Evolutionary conservation across 2,329 filamentous ascomycete genomes (phyloP), one percentile per base, ranked within the genome.

Genomic region (Dactylellina haptotyla): DNA sequence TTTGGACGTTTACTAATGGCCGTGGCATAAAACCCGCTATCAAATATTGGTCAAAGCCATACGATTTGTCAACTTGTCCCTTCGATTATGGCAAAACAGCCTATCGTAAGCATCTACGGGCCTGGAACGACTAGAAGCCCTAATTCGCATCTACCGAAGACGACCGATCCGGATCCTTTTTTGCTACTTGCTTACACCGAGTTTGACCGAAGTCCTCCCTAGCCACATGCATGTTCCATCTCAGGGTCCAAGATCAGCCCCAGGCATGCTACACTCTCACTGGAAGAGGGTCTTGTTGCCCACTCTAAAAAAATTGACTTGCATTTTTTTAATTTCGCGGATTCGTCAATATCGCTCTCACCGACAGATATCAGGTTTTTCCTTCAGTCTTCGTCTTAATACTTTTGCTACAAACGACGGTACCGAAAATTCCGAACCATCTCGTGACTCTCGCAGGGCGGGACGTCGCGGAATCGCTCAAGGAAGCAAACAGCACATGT

Each of bases 61-160:
- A 3, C 50, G 61, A 65, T 65, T 65, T 65, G 61, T 65, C 48
- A 64, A 46, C 45, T 46, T 23, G 20, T 30, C 39, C 20, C 25
- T 28, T 57, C n/a, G 30, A 23, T 6, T 26, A 46, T 46, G n/a
- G n/a, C n/a, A n/a, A n/a, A n/a, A n/a, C n/a, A n/a, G n/a, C n/a
- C n/a, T n/a, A n/a, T n/a, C n/a, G n/a, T n/a, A n/a, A n/a, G n/a
- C n/a, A n/a, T n/a, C n/a, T n/a, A n/a, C n/a, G n/a, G n/a, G n/a
- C n/a, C n/a, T n/a, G n/a, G n/a, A n/a, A n/a, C n/a, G n/a, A n/a
- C n/a, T n/a, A 16, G 18, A 20, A 39, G 30, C 2, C 28, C 34
- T 54, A 8, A 10, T 62, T 66, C 61, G 48, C 61, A 73, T 73
- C 69, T 73, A 73, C 69, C 69, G 61, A 66, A 66, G 30, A 43